Evolutionary conservation across 2,329 filamentous ascomycete species (phyloP), one percentile per base, ranked within the genome.

Genomic region (Blastomyces emzantsi): DNA sequence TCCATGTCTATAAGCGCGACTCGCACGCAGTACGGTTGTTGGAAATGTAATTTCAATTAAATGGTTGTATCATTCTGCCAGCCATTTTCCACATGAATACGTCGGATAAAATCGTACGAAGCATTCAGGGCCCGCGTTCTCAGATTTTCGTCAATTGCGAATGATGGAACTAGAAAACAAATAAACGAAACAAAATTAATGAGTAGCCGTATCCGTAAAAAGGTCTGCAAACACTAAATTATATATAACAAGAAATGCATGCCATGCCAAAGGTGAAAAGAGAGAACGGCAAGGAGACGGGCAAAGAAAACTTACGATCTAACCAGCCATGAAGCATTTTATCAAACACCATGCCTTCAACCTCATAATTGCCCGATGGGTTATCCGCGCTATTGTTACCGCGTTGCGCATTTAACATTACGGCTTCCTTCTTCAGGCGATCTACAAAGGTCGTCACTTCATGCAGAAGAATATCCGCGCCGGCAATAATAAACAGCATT

Each of bases 401-500:
- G 2, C 3, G 49, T 28, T 36, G 19, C 17, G 64, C 22, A 41
- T 66, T 64, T n/a, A 66, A 17, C 28, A 52, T 69, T 8, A 64
- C 66, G 3, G 62, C 66, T 54, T 71, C 72, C 43, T 64, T 65
- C 60, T 70, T 71, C 43, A 76, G 36, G 41, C 78, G 68, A 66
- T 76, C 69, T 1, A 75, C 71, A 66, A 81, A 78, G 1, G 63
- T 66, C 45, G 74, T 70, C 68, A 78, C 76, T 69, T 81, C 78
- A 17, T 74, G 68, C 1, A 75, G 66, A 8, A 80, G 66, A 45
- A 81, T 79, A 63, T 81, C 79, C 13, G 78, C 70, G 11, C 65
- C 73, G 3, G 77, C 69, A 15, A 80, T 70, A 7, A 79, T 68
- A 56, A 81, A 70, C 17, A 80, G 62, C 66, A 81, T 74, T 15